Conservation (phyloP, 352 stramenopile genomes). For the Phytophthora idaei region DNA sequence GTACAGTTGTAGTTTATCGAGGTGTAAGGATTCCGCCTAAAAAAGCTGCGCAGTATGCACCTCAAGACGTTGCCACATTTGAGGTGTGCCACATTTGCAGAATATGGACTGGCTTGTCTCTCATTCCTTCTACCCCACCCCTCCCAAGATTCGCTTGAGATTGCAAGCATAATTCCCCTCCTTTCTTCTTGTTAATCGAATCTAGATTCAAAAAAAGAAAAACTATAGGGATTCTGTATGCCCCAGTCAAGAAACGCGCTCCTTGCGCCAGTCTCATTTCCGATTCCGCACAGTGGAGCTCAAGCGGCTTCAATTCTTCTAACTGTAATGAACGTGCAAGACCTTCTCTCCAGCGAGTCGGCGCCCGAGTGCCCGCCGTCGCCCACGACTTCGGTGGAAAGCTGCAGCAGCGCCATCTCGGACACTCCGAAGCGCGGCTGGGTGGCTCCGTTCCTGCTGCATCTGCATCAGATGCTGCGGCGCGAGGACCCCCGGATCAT, state of each 20-base stretch:
- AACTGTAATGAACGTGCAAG: constrained; percentile 49
- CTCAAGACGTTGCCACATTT: not conserved
- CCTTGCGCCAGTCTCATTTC: constrained; percentile 40
- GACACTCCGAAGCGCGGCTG: constrained; percentile 61
- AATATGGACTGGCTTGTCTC: not conserved
- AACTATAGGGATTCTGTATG: constrained; percentile 62
- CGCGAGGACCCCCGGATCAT: constrained; percentile 81
- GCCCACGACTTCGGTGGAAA: constrained; percentile 42
- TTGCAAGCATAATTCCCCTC: not conserved
- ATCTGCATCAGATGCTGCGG: constrained; percentile 86
- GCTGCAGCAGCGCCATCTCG: constrained; percentile 36
- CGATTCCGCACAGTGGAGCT: constrained; percentile 25
- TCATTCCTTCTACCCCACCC: constrained; percentile 7
- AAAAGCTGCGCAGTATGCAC: too few relatives aligned
- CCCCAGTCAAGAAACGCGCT: constrained; percentile 15
- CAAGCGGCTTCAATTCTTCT: constrained; percentile 3
- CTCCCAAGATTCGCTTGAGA: constrained; percentile 15
- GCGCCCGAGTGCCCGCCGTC: constrained; percentile 40
- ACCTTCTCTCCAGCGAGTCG: constrained; percentile 38
- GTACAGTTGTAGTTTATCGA: too few relatives aligned
- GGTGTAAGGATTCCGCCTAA: too few relatives aligned
- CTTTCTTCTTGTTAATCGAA: constrained; percentile 32
- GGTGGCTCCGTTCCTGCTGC: constrained; percentile 86
- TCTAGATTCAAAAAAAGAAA: constrained; percentile 66
- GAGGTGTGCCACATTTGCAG: not conserved